phyloP scores from a whole-genome alignment of 345 rosid species.

The Rubroshorea leprosula region DNA sequence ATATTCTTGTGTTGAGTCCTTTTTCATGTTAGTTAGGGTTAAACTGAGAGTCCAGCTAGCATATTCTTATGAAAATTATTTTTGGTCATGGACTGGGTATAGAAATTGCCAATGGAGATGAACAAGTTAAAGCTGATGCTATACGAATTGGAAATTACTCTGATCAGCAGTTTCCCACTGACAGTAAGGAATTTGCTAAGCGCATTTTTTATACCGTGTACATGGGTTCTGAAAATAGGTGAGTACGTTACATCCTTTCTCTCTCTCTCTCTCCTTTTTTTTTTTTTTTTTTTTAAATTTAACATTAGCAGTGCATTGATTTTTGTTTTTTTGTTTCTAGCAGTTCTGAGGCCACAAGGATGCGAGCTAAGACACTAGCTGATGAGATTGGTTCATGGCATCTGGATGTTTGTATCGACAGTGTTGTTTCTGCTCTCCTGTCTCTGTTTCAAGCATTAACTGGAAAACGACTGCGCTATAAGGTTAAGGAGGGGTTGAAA shows the following conservation, averaged over 20 bases:
- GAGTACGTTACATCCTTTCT: no score
- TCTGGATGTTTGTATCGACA: slow-evolving; percentile 80
- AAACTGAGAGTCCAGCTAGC: no score
- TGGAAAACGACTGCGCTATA: slow-evolving; percentile 72
- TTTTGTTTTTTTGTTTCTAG: background rate
- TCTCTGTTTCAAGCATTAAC: slow-evolving; percentile 75
- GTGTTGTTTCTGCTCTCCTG: slow-evolving; percentile 70
- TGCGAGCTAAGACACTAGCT: slow-evolving; percentile 70
- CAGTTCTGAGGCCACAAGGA: slow-evolving; percentile 74
- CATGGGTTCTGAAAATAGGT: slow-evolving; percentile 99
- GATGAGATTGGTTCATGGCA: slow-evolving; percentile 95
- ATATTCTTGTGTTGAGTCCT: background rate
- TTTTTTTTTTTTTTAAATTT: no score
- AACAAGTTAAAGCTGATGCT: slow-evolving; percentile 94
- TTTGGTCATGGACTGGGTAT: background rate
- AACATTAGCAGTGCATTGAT: no score
- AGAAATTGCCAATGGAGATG: slow-evolving; percentile 87
- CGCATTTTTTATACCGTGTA: slow-evolving; percentile 86
- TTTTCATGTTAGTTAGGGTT: no score
- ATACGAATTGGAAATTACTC: slow-evolving; percentile 64
- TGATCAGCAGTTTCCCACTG: slow-evolving; percentile 68
- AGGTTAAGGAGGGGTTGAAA: no score
- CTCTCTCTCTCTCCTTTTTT: no score
- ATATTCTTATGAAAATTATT: background rate
- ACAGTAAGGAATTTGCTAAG: slow-evolving; percentile 88